Evolutionary conservation across 768 basidiomycete species (phyloP).

Genomic region (Tylopilus felleus): DNA sequence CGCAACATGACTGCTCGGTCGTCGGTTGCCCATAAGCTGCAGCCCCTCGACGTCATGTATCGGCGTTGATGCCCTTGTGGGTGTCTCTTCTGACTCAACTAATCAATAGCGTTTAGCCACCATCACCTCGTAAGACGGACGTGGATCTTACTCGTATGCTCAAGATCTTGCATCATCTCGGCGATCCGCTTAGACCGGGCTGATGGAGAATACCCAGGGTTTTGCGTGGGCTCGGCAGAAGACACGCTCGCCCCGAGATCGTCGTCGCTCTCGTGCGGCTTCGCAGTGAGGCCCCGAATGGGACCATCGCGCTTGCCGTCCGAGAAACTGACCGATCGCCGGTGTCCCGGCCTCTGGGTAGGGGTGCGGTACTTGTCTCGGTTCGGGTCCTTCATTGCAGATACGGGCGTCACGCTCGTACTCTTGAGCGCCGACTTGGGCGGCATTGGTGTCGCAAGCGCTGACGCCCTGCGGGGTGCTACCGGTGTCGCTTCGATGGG

Average conservation of each 20-base stretch:
- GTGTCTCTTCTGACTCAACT: slow-evolving; percentile 46
- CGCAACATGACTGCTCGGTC: slow-evolving; percentile 34
- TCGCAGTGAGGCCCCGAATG: slow-evolving; percentile 58
- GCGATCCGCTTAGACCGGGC: slow-evolving; percentile 77
- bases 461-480: slow-evolving; percentile 10
- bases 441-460: slow-evolving; percentile 29
- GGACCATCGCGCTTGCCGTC: slow-evolving; percentile 90
- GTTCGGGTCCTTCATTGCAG: slow-evolving; percentile 54
- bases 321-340: slow-evolving; percentile 94
- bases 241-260: slow-evolving; percentile 25
- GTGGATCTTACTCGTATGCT: slow-evolving; percentile 60
- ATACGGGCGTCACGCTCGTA: slow-evolving; percentile 49
- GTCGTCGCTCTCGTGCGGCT: slow-evolving; percentile 38
- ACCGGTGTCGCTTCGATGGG: slow-evolving; percentile 22
- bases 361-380: slow-evolving; percentile 54
- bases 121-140: slow-evolving; percentile 1
- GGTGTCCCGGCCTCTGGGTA: slow-evolving; percentile 45
- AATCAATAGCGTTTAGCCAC: not conserved
- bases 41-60: slow-evolving; percentile 46
- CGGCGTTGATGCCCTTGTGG: slow-evolving; percentile 51
- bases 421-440: slow-evolving; percentile 43
- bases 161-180: slow-evolving; percentile 73
- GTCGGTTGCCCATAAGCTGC: slow-evolving; percentile 43
- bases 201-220: slow-evolving; percentile 46
- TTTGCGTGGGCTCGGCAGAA: slow-evolving; percentile 18